Conservation (phyloP, 768 basidiomycete species). For the Strobilomyces dryophilus region DNA sequence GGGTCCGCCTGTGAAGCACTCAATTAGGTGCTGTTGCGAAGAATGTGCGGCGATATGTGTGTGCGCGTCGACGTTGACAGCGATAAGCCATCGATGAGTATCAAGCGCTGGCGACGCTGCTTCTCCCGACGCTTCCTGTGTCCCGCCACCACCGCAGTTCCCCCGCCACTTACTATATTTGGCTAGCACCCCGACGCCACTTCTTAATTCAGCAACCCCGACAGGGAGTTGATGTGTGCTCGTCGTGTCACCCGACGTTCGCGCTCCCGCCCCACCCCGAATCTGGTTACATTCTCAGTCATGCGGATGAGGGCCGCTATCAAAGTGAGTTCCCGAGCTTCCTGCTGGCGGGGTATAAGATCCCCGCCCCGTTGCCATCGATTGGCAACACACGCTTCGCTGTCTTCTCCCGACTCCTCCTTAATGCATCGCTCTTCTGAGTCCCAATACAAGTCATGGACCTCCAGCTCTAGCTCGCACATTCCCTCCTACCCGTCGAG, state of each 20-base stretch:
- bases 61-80: slow-evolving; percentile 5
- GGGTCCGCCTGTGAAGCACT: too few relatives aligned
- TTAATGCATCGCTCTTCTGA: slow-evolving; percentile 19
- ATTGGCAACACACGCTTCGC: slow-evolving; percentile 16
- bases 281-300: slow-evolving; percentile 13
- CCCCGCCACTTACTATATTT: slow-evolving; percentile 20
- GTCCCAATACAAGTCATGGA: slow-evolving; percentile 23
- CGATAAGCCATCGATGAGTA: slow-evolving; percentile 16
- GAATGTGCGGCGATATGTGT: slow-evolving; percentile 15
- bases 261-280: slow-evolving; percentile 25
- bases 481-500: slow-evolving; percentile 10
- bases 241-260: slow-evolving; percentile 18
- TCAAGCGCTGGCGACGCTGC: slow-evolving; percentile 7
- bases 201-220: slow-evolving; percentile 16
- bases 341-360: slow-evolving; percentile 27
- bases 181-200: slow-evolving; percentile 19
- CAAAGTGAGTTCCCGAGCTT: slow-evolving; percentile 21
- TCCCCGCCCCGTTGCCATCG: slow-evolving; percentile 4
- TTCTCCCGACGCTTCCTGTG: slow-evolving; percentile 17
- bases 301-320: slow-evolving; percentile 3
- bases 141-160: slow-evolving; percentile 17
- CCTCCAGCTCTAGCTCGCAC: slow-evolving; percentile 7
- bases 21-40: not conserved
- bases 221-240: slow-evolving; percentile 14
- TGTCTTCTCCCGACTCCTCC: not conserved